Percentiles rank a stretch among this genome's conserved stretches.
These are phyloP conservation scores for Pisolithus microcarpus DNA, from an alignment of 768 basidiomycete genomes.

Conservation along the genomic window DNA sequence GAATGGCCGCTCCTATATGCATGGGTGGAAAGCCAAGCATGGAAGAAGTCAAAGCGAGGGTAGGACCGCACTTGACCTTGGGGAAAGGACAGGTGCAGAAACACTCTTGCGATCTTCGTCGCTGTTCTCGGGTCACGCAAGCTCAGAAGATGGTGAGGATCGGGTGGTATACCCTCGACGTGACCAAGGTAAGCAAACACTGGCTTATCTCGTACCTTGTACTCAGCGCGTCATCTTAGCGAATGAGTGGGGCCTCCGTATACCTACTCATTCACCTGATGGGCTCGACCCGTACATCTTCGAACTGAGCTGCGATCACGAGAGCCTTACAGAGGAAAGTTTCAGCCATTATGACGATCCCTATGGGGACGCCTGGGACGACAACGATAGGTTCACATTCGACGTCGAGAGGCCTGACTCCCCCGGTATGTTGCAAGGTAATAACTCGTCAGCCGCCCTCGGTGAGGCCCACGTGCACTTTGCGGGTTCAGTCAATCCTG, in stretches of 20 bases:
- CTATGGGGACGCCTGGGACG: constrained; percentile 16
- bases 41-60: constrained; percentile 40
- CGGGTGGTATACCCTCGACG: constrained; percentile 25
- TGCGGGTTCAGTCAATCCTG: not conserved
- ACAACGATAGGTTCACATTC: constrained; percentile 14
- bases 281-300: constrained; percentile 17
- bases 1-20: constrained; percentile 1
- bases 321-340: constrained; percentile 20
- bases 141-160: constrained; percentile 16
- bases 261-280: constrained; percentile 6
- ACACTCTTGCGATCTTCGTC: constrained; percentile 23
- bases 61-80: constrained; percentile 34
- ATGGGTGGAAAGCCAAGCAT: constrained; percentile 28
- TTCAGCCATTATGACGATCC: not conserved
- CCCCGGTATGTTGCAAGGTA: not conserved
- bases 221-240: constrained; percentile 14
- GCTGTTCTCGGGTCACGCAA: constrained; percentile 8
- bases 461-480: constrained; percentile 6
- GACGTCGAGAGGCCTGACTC: constrained; percentile 11
- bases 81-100: constrained; percentile 19
- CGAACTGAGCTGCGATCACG: constrained; percentile 17
- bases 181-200: constrained; percentile 13
- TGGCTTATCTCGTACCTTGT: not conserved
- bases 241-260: constrained; percentile 25
- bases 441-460: not conserved